Evolutionary conservation across 108 stramenopile genomes (phyloP).

Genomic region (Cyclotella atomus): DNA sequence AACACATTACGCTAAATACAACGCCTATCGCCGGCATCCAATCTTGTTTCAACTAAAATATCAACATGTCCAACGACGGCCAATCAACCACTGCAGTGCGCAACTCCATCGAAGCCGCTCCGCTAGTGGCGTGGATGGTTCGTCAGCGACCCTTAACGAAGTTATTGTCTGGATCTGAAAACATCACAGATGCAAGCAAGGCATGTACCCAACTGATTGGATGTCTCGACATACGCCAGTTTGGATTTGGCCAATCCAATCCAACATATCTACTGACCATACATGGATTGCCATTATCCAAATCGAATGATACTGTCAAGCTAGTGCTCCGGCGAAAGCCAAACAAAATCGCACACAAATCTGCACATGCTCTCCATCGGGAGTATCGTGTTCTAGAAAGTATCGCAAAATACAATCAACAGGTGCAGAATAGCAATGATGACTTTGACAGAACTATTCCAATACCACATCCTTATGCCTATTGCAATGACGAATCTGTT

Average conservation of each 20-base stretch:
- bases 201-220: neutral
- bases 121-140: conserved; percentile 64
- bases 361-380: conserved; percentile 96
- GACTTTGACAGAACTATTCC: conserved; percentile 67
- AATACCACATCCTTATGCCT: conserved; percentile 78
- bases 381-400: conserved; percentile 91
- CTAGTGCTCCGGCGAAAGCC: conserved; percentile 91
- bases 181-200: neutral
- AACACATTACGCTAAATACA: too few relatives aligned
- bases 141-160: conserved; percentile 23
- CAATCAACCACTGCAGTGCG: conserved; percentile 71
- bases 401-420: conserved; percentile 67
- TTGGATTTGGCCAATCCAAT: conserved; percentile 96
- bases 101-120: conserved; percentile 50
- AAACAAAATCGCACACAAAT: conserved; percentile 78
- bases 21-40: too few relatives aligned
- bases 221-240: conserved; percentile 68
- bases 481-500: conserved; percentile 80
- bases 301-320: conserved; percentile 2
- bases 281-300: conserved; percentile 4
- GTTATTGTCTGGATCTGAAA: neutral
- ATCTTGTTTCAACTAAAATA: too few relatives aligned
- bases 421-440: conserved; percentile 11
- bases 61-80: conserved; percentile 50
- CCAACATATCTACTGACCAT: conserved; percentile 90